Evolutionary conservation across 129 eudicot species (phyloP).

Genomic region (Saussurea involucrata): DNA sequence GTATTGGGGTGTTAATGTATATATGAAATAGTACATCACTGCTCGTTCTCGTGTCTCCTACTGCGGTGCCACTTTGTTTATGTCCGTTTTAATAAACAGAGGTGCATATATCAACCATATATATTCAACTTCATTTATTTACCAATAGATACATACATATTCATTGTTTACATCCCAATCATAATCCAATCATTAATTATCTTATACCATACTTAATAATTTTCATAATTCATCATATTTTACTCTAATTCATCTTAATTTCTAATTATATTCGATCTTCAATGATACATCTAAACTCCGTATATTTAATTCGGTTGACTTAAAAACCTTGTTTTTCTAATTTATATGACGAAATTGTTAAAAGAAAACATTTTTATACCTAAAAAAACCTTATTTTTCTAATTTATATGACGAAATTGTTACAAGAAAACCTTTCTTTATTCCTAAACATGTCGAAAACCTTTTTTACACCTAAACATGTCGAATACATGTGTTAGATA

Average conservation of each 20-base stretch:
- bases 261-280: not conserved
- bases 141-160: constrained; percentile 1
- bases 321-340: too few species aligned
- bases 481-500: too few species aligned
- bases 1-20: not conserved
- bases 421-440: too few species aligned
- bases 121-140: constrained; percentile 8
- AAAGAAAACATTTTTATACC: too few species aligned
- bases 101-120: constrained; percentile 18
- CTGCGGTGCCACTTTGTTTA: constrained; percentile 37
- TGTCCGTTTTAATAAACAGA: constrained; percentile 11
- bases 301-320: too few species aligned
- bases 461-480: too few species aligned
- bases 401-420: too few species aligned
- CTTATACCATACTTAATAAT: not conserved
- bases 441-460: too few species aligned
- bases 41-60: constrained; percentile 38
- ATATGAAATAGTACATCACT: not conserved
- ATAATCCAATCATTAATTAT: not conserved
- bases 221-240: not conserved
- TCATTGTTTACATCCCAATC: constrained; percentile 17
- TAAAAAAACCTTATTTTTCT: too few species aligned
- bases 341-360: too few species aligned
- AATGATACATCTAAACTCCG: not conserved
- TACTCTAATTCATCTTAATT: not conserved